A percentile compares a stretch with the other conserved stretches of the same genome.
Evolutionary conservation across 352 stramenopile species (phyloP).

Genomic region (Globisporangium nagaii): DNA sequence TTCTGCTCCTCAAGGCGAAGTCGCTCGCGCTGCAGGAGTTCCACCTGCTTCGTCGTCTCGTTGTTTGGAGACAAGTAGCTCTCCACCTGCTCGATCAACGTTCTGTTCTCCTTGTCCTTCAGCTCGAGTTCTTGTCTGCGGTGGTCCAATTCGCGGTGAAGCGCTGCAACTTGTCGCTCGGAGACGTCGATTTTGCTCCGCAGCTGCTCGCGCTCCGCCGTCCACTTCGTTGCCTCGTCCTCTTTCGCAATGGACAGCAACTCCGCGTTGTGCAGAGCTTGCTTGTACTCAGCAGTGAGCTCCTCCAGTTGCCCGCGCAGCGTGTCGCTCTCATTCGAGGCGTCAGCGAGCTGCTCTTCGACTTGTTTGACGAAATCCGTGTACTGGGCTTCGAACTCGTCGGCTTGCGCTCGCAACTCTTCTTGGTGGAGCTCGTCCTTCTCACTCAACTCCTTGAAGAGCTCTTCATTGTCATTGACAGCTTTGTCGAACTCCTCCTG

Average conservation of each 20-base stretch:
- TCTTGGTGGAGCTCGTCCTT: conserved; percentile 42
- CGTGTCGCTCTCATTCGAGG: conserved; percentile 48
- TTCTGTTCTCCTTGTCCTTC: conserved; percentile 39
- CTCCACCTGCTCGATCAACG: conserved; percentile 47
- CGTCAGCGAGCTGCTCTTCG: conserved; percentile 38
- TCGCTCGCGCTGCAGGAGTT: conserved; percentile 47
- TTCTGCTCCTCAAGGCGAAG: conserved; percentile 63
- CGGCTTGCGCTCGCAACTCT: conserved; percentile 37
- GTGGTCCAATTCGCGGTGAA: conserved; percentile 53
- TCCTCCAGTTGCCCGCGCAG: conserved; percentile 42
- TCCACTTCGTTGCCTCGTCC: conserved; percentile 46
- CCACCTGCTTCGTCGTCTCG: conserved; percentile 44
- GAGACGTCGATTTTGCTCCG: conserved; percentile 29
- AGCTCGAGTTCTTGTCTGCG: conserved; percentile 43
- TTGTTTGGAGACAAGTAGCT: conserved; percentile 49
- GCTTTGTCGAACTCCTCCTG: conserved; percentile 26
- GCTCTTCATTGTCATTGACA: conserved; percentile 33
- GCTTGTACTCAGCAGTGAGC: conserved; percentile 39
- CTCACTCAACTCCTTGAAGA: conserved; percentile 38
- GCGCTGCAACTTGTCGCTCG: conserved; percentile 30
- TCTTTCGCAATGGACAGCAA: conserved; percentile 21
- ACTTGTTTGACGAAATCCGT: conserved; percentile 50
- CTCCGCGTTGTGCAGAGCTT: conserved; percentile 22
- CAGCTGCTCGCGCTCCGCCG: conserved; percentile 41
- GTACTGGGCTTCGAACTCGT: conserved; percentile 55